Conservation (phyloP, 192 early-diverging fungal genomes). For the Podila clonocystis region DNA sequence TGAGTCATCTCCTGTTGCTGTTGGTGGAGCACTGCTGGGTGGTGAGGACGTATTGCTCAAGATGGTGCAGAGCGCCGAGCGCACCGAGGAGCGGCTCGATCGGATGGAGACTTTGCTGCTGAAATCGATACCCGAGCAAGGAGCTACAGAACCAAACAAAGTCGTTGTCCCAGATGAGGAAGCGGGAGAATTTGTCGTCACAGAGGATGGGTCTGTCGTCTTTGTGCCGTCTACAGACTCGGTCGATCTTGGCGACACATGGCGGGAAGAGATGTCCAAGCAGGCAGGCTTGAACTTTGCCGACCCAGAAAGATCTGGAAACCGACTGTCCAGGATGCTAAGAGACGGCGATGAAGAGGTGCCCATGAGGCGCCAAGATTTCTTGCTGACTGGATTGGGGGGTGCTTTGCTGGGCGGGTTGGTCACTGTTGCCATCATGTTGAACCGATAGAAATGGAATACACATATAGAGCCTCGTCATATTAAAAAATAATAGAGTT, state of each 20-base stretch:
- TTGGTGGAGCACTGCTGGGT: slow-evolving; percentile 38
- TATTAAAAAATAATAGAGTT: not conserved
- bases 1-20: slow-evolving; percentile 4
- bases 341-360: slow-evolving; percentile 34
- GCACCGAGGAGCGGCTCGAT: slow-evolving; percentile 33
- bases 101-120: slow-evolving; percentile 30
- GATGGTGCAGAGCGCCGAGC: slow-evolving; percentile 38
- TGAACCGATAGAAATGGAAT: slow-evolving; percentile 18
- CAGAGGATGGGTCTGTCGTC: not conserved
- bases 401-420: slow-evolving; percentile 42
- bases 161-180: slow-evolving; percentile 24
- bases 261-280: slow-evolving; percentile 17
- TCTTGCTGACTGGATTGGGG: slow-evolving; percentile 34
- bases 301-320: not conserved
- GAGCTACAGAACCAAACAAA: slow-evolving; percentile 2
- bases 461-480: not conserved
- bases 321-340: slow-evolving; percentile 19
- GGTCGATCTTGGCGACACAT: slow-evolving; percentile 19
- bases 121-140: slow-evolving; percentile 3
- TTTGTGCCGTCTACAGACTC: not conserved
- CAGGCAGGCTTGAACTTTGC: not conserved
- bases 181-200: slow-evolving; percentile 7
- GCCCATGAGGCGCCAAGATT: slow-evolving; percentile 23
- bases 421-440: slow-evolving; percentile 32
- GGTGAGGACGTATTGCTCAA: slow-evolving; percentile 37